Conservation (phyloP, 306 rosid genomes). For the Ceratonia siliqua region DNA sequence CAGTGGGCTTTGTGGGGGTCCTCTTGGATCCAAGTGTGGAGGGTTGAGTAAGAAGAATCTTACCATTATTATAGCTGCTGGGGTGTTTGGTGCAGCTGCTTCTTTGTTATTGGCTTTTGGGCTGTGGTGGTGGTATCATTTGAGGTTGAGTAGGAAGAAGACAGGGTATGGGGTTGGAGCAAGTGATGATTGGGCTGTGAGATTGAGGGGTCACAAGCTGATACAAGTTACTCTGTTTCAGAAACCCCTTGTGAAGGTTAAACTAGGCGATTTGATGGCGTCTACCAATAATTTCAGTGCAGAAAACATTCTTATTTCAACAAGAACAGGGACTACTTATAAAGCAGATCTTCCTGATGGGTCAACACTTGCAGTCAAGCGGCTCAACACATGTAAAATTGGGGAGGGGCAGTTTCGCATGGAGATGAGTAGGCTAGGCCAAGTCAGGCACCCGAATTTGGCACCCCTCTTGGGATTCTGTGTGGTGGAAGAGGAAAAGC, state of each 20-base stretch:
- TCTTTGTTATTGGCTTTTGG: slow-evolving; percentile 79
- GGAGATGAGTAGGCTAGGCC: slow-evolving; percentile 86
- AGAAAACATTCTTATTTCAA: slow-evolving; percentile 58
- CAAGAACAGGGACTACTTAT: slow-evolving; percentile 85
- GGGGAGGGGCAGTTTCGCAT: slow-evolving; percentile 79
- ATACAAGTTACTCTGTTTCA: slow-evolving; percentile 86
- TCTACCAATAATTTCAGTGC: slow-evolving; percentile 73
- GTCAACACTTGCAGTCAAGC: slow-evolving; percentile 78
- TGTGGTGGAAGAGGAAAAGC: slow-evolving; percentile 85
- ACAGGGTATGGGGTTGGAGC: slow-evolving; percentile 44
- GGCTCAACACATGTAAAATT: slow-evolving; percentile 74
- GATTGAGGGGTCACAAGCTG: slow-evolving; percentile 72
- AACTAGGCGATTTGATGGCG: slow-evolving; percentile 85
- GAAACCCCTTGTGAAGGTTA: slow-evolving; percentile 90
- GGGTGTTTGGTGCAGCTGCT: slow-evolving; percentile 93
- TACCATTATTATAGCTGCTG: slow-evolving; percentile 87
- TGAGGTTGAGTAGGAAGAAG: slow-evolving; percentile 54
- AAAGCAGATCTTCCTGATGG: slow-evolving; percentile 88
- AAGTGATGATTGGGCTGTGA: slow-evolving; percentile 76
- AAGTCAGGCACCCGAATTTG: slow-evolving; percentile 86
- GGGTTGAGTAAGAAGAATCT: slow-evolving; percentile 84
- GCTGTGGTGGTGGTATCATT: slow-evolving; percentile 91
- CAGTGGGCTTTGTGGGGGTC: slow-evolving; percentile 72
- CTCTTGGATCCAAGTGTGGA: slow-evolving; percentile 80
- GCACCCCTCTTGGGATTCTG: slow-evolving; percentile 87